These are phyloP conservation scores for Puccinellia tenuiflora DNA, from an alignment of 176 grass and related monocot genomes.

Conservation along the genomic window DNA sequence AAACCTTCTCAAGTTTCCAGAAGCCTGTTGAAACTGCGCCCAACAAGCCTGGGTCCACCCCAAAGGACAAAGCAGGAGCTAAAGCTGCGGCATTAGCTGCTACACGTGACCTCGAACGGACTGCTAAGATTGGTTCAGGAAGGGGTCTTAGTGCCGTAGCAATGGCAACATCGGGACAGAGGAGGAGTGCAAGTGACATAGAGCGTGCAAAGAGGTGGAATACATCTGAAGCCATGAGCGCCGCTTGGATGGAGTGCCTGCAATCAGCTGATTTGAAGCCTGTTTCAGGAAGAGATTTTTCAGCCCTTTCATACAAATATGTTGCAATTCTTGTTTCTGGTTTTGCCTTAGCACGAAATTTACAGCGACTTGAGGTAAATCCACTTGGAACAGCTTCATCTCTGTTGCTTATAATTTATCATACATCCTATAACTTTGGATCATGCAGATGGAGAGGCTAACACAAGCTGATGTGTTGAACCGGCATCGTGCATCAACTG, in stretches of 20 bases:
- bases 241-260: slow-evolving; percentile 92
- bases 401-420: slow-evolving; percentile 20
- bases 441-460: slow-evolving; percentile 90
- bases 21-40: slow-evolving; percentile 56
- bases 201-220: slow-evolving; percentile 98
- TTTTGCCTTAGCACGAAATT: slow-evolving; percentile 85
- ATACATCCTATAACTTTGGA: slow-evolving; percentile 12
- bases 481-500: slow-evolving; percentile 57
- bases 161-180: slow-evolving; percentile 98
- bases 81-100: slow-evolving; percentile 90
- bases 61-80: slow-evolving; percentile 86
- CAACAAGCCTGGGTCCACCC: slow-evolving; percentile 51
- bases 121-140: slow-evolving; percentile 93
- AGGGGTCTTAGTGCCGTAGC: slow-evolving; percentile 96
- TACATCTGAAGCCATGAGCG: slow-evolving; percentile 92
- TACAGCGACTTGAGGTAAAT: slow-evolving; percentile 84
- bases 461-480: slow-evolving; percentile 66
- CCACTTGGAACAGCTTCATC: slow-evolving; percentile 15
- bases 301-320: slow-evolving; percentile 93
- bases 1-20: slow-evolving; percentile 85
- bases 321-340: slow-evolving; percentile 91
- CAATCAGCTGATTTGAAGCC: slow-evolving; percentile 73
- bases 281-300: slow-evolving; percentile 84
- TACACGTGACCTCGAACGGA: slow-evolving; percentile 82
- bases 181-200: slow-evolving; percentile 76